Conservation (phyloP, 176 grass and related monocot genomes). For the Zizania latifolia region DNA sequence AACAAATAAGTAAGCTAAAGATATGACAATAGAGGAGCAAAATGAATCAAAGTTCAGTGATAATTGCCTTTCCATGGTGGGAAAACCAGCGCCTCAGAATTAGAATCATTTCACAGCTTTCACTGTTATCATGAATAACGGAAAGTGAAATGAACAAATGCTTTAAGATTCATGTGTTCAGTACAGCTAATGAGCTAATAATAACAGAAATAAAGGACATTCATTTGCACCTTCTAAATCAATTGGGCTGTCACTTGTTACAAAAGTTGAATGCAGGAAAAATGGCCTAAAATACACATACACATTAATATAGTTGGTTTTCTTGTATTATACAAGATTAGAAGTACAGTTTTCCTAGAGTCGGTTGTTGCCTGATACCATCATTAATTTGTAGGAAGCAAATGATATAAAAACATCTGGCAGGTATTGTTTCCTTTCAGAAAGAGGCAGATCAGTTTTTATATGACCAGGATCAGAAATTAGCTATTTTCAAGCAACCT, state of each 20-base stretch:
- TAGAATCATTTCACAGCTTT: neutral
- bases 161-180: neutral
- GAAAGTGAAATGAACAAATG: neutral
- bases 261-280: neutral
- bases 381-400: neutral
- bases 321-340: neutral
- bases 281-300: neutral
- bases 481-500: slow-evolving; percentile 1
- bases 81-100: neutral
- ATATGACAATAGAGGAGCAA: neutral
- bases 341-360: neutral
- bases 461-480: neutral
- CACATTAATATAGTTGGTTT: neutral
- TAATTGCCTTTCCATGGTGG: neutral
- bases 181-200: neutral
- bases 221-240: neutral
- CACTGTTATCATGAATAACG: neutral
- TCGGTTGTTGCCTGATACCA: neutral
- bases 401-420: neutral
- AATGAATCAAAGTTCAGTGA: neutral
- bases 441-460: neutral
- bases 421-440: neutral
- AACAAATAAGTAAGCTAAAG: neutral
- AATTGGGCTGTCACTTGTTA: neutral
- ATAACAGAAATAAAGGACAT: neutral